Evolutionary conservation across 2,329 filamentous ascomycete species (phyloP).

Genomic region (Didymella segeticola): DNA sequence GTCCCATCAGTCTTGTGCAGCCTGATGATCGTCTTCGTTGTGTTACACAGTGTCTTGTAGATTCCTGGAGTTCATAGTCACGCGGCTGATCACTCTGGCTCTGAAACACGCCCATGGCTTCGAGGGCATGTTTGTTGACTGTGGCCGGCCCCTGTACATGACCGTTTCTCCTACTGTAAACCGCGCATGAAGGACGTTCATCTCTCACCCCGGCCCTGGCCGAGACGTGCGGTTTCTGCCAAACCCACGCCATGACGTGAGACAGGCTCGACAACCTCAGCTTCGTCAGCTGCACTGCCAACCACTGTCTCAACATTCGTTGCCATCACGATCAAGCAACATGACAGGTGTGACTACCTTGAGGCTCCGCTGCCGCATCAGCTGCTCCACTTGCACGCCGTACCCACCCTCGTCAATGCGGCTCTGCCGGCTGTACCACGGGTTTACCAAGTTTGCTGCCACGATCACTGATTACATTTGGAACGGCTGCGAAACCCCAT

Average conservation of each 20-base stretch:
- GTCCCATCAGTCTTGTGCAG: not conserved
- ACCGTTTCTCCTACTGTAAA: constrained; percentile 5
- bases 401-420: constrained; percentile 1
- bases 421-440: constrained; percentile 6
- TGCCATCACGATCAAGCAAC: too few relatives aligned
- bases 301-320: not conserved
- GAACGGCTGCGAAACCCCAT: constrained; percentile 9
- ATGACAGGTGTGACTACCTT: not conserved
- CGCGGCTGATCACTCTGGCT: not conserved
- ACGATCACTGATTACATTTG: constrained; percentile 4
- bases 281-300: constrained; percentile 1
- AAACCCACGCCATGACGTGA: constrained; percentile 7
- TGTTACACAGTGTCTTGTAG: not conserved
- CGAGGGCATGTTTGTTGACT: constrained; percentile 4
- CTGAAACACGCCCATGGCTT: constrained; percentile 1
- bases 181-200: constrained; percentile 7
- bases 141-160: constrained; percentile 11
- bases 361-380: not conserved
- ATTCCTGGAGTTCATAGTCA: not conserved
- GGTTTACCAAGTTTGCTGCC: not conserved
- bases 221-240: constrained; percentile 10
- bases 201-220: constrained; percentile 2
- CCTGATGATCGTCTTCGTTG: not conserved
- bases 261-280: not conserved
- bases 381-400: constrained; percentile 13